These are phyloP conservation scores for Lactarius deliciosus DNA, from an alignment of 768 basidiomycete genomes.

Conservation along the genomic window DNA sequence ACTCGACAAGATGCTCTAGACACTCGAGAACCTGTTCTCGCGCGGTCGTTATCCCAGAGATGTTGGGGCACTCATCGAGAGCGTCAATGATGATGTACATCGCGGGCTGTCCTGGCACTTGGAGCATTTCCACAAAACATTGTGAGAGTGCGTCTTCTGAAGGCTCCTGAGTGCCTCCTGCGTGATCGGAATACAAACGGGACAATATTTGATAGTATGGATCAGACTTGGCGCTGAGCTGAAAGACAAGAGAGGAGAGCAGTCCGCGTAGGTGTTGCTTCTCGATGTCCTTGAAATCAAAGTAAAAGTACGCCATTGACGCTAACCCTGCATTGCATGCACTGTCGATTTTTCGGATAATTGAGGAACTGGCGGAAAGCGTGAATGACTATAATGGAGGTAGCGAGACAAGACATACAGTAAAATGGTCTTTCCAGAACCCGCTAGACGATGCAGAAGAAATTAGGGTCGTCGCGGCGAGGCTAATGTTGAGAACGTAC, in stretches of 20 bases:
- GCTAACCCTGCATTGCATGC: not conserved
- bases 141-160: not conserved
- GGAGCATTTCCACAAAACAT: slow-evolving; percentile 9
- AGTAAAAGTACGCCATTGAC: slow-evolving; percentile 10
- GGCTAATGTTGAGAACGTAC: not conserved
- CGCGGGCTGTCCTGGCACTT: not conserved
- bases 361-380: not conserved
- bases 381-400: not conserved
- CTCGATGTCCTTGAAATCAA: slow-evolving; percentile 8
- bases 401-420: not conserved
- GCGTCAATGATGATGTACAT: not conserved
- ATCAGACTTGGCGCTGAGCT: slow-evolving; percentile 5
- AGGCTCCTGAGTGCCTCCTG: not conserved
- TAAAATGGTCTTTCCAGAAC: slow-evolving; percentile 12
- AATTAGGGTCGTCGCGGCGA: not conserved
- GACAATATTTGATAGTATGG: not conserved
- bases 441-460: not conserved
- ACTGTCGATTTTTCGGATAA: not conserved
- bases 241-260: slow-evolving; percentile 6
- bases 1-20: too few relatives aligned
- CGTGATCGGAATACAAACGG: slow-evolving; percentile 2
- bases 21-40: too few relatives aligned
- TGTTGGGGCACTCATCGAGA: too few relatives aligned
- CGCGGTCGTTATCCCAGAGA: too few relatives aligned
- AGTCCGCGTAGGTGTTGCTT: slow-evolving; percentile 1